Evolutionary conservation across 2,329 filamentous ascomycete genomes (phyloP).

Genomic region (Colletotrichum viniferum): DNA sequence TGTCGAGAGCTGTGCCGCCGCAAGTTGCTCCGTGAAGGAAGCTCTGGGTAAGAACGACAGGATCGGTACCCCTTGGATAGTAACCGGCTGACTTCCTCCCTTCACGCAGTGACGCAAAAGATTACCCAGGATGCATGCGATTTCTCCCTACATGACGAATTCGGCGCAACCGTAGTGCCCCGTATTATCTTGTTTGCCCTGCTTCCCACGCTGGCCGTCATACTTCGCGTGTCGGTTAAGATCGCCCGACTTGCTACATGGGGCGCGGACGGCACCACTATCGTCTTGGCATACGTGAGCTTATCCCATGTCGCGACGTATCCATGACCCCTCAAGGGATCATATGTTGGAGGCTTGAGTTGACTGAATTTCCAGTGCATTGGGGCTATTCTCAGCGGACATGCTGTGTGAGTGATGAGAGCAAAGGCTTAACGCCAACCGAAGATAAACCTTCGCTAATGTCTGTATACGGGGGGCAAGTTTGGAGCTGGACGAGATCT

Average conservation of each 20-base stretch:
- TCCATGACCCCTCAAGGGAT: accelerated
- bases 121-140: background rate
- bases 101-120: background rate
- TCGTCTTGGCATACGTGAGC: background rate
- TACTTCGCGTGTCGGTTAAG: background rate
- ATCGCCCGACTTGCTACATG: background rate
- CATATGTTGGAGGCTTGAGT: accelerated
- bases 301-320: no score
- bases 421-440: accelerated
- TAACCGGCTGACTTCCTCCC: accelerated
- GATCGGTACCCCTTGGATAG: background rate
- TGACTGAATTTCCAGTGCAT: background rate
- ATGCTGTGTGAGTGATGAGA: background rate
- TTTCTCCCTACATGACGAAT: background rate
- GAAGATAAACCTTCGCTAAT: accelerated
- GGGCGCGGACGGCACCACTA: background rate
- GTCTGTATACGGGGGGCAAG: accelerated
- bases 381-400: accelerated
- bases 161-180: background rate
- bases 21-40: background rate
- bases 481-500: background rate
- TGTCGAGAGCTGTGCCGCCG: background rate
- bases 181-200: background rate
- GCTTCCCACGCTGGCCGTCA: background rate
- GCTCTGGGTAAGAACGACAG: background rate